These are phyloP conservation scores for Pleurozium schreberi DNA, from an alignment of 225 moss, liverwort and hornwort species.

Conservation along the genomic window DNA sequence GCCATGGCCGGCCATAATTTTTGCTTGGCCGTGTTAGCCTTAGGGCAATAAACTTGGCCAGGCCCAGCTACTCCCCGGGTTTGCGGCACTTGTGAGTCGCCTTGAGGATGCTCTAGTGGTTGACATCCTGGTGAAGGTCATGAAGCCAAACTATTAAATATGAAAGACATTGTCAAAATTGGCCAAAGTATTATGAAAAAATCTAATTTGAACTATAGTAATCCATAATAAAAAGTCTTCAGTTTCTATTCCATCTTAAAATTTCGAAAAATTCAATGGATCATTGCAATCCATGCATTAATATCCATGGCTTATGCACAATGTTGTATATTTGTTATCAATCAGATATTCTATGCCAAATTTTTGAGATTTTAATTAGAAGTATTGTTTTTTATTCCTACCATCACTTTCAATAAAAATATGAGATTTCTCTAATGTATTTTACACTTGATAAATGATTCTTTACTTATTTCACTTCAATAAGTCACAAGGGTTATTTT, in stretches of 20 bases:
- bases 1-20: too few species aligned
- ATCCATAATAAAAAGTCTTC: background rate
- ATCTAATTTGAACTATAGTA: too few species aligned
- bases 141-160: background rate
- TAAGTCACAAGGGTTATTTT: background rate
- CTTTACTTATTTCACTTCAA: background rate
- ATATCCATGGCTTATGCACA: background rate
- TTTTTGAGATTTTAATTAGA: background rate
- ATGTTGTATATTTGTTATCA: background rate
- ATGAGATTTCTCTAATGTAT: background rate
- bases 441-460: background rate
- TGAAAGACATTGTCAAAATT: fast-evolving
- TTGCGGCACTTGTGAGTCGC: too few species aligned
- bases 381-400: background rate
- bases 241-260: background rate
- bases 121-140: background rate
- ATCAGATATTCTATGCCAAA: background rate
- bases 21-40: too few species aligned
- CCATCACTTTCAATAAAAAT: background rate
- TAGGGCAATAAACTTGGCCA: too few species aligned
- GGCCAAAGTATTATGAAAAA: background rate
- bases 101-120: background rate
- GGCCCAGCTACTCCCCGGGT: too few species aligned
- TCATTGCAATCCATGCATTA: background rate
- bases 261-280: background rate